Evolutionary conservation across 202 grass and related monocot genomes (phyloP).

Genomic region (Elaeis oleifera): DNA sequence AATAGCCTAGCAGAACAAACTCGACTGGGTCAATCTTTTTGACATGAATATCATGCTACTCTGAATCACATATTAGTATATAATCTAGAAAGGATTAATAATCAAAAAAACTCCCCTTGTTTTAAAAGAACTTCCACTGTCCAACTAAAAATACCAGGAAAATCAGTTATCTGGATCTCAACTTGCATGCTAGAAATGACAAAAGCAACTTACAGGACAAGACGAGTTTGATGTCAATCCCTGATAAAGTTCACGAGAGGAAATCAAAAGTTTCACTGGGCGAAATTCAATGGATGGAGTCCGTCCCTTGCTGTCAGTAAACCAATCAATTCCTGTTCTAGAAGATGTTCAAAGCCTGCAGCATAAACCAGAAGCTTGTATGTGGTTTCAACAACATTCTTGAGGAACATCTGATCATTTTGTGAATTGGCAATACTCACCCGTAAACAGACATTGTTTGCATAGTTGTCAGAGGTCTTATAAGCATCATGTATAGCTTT

Average conservation of each 20-base stretch:
- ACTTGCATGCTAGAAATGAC: neutral
- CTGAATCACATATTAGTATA: neutral
- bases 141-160: neutral
- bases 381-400: neutral
- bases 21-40: too few relatives aligned
- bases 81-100: neutral
- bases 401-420: neutral
- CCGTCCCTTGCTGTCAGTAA: conserved; percentile 54
- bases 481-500: conserved; percentile 90
- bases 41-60: neutral
- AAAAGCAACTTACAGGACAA: conserved; percentile 62
- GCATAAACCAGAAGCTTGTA: neutral
- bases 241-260: conserved; percentile 52
- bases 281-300: conserved; percentile 60
- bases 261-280: conserved; percentile 76
- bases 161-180: conserved; percentile 4
- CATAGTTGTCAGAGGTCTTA: conserved; percentile 88
- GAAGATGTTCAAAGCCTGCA: conserved; percentile 86
- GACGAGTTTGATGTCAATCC: conserved; percentile 62
- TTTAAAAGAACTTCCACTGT: neutral
- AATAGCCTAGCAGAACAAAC: conserved; percentile 44
- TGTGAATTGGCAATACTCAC: conserved; percentile 34
- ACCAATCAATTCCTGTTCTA: conserved; percentile 76
- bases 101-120: conserved; percentile 1
- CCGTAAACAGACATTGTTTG: conserved; percentile 52